phyloP scores from a whole-genome alignment of 768 basidiomycete species.

The Pholiota conissans region DNA sequence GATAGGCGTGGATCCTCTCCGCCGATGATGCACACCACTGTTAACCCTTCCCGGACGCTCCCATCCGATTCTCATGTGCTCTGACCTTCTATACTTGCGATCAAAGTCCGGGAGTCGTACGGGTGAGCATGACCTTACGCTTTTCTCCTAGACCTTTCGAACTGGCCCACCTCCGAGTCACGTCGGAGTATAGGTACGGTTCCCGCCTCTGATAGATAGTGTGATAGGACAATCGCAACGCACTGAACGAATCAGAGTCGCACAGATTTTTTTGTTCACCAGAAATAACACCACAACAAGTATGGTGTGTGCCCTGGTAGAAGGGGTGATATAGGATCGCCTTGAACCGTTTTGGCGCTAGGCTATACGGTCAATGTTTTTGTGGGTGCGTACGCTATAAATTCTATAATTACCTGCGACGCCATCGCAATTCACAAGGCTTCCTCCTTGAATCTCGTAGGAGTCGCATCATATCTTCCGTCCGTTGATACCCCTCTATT shows the following conservation, averaged over 20 bases:
- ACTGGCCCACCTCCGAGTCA: background rate
- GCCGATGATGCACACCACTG: background rate
- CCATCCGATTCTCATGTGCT: background rate
- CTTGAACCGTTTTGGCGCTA: background rate
- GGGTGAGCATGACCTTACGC: background rate
- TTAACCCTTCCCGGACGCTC: background rate
- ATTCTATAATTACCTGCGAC: constrained; percentile 7
- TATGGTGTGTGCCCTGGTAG: background rate
- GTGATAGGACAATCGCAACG: too few relatives aligned
- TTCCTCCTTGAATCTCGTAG: constrained; percentile 7
- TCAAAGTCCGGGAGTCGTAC: background rate
- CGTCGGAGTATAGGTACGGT: background rate
- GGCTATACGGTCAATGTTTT: background rate
- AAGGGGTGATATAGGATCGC: background rate
- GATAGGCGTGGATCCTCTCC: background rate
- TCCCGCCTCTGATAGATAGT: background rate
- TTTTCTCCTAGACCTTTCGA: background rate
- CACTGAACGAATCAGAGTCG: too few relatives aligned
- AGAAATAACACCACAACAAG: too few relatives aligned
- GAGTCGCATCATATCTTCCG: background rate
- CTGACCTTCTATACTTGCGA: constrained; percentile 1
- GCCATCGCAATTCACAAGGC: constrained; percentile 1
- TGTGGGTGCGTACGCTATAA: background rate
- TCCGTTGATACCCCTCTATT: background rate
- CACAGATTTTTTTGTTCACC: too few relatives aligned